These are phyloP conservation scores for Talaromyces sp. DNA, from an alignment of 2,329 filamentous ascomycete genomes.

Conservation along the genomic window DNA sequence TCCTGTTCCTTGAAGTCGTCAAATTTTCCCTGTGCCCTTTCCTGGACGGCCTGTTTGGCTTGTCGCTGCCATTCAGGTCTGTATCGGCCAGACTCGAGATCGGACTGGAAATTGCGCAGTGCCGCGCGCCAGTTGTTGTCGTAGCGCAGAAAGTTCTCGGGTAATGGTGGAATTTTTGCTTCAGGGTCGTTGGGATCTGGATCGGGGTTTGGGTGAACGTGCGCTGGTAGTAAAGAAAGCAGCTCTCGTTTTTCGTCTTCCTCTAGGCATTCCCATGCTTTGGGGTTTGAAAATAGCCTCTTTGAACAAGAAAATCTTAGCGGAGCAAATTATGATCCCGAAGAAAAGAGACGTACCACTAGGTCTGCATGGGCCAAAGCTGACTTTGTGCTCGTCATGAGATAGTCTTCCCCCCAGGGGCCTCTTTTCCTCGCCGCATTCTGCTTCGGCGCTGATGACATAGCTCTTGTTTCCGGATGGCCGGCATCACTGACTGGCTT, in stretches of 20 bases:
- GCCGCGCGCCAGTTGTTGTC: conserved; percentile 51
- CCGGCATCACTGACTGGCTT: conserved; percentile 24
- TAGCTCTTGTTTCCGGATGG: conserved; percentile 23
- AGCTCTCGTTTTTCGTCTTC: conserved; percentile 42
- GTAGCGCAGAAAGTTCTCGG: conserved; percentile 42
- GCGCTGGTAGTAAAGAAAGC: conserved; percentile 37
- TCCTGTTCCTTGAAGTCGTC: conserved; percentile 55
- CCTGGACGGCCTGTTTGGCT: conserved; percentile 51
- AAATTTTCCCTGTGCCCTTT: conserved; percentile 53
- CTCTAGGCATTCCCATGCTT: conserved; percentile 42
- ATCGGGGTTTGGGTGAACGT: conserved; percentile 38
- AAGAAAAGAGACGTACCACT: conserved; percentile 31
- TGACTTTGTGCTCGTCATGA: conserved; percentile 39
- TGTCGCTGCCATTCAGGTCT: conserved; percentile 56
- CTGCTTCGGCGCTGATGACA: conserved; percentile 32
- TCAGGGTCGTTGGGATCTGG: conserved; percentile 27
- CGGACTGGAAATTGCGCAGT: conserved; percentile 54
- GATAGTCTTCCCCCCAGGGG: conserved; percentile 37
- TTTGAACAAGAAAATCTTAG: conserved; percentile 19
- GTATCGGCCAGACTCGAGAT: conserved; percentile 54
- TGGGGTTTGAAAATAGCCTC: conserved; percentile 39
- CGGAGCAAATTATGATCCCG: background rate
- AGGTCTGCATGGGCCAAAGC: conserved; percentile 35
- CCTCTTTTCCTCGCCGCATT: conserved; percentile 35
- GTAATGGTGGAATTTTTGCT: conserved; percentile 37